phyloP scores from a whole-genome alignment of 257 asterid species.

The Solanum pimpinellifolium region DNA sequence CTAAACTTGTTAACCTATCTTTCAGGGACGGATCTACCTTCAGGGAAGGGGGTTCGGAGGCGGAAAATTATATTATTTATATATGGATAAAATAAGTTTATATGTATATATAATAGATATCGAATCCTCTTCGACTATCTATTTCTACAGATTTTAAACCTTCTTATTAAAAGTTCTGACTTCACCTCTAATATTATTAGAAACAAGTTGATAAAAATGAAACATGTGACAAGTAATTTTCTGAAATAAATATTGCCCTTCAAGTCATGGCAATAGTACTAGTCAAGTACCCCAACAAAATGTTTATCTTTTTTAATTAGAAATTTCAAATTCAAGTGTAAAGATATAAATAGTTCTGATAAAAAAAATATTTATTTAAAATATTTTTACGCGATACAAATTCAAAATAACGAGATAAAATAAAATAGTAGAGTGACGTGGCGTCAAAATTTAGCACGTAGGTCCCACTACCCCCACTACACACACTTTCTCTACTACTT shows the following conservation, averaged over 20 bases:
- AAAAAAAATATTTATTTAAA: rapidly evolving
- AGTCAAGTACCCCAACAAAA: not conserved
- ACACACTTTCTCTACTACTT: not conserved
- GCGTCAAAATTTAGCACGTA: not conserved
- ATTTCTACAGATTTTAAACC: too few species aligned
- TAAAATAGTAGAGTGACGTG: not conserved
- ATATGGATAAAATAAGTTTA: too few species aligned
- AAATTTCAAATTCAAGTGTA: too few species aligned
- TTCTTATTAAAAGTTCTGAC: too few species aligned
- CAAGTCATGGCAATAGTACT: not conserved
- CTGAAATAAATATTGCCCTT: not conserved
- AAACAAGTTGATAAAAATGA: not conserved
- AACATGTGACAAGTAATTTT: not conserved
- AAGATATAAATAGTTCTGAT: rapidly evolving
- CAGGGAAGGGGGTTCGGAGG: too few species aligned
- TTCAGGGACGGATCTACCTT: too few species aligned
- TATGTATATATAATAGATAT: too few species aligned
- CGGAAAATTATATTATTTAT: too few species aligned
- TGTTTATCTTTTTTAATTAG: not conserved
- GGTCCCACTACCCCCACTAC: not conserved
- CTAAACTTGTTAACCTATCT: too few species aligned
- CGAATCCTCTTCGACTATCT: too few species aligned
- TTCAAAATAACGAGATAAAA: too few species aligned
- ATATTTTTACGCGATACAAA: rapidly evolving
- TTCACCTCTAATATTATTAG: rapidly evolving